Evolutionary conservation across 2,329 filamentous ascomycete genomes (phyloP), one percentile per base, ranked within the genome.

Genomic region (Akanthomyces lecanii): DNA sequence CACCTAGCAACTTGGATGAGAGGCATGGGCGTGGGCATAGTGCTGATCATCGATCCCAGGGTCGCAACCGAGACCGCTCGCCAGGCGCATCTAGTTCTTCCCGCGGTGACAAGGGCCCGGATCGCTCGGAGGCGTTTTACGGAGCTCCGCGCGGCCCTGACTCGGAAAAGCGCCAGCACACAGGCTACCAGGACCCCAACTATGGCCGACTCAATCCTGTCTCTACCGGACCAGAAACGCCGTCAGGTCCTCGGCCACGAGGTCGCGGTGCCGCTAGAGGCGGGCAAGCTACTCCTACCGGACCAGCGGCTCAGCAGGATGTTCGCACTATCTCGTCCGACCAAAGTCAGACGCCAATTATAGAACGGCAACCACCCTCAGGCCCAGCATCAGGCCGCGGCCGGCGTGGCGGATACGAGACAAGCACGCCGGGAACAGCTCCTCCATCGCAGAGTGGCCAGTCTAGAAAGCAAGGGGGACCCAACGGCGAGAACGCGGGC

Each of bases 201-300:
- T 88, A 88, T 67, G 86, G 86, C 33, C 83, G 86, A 2, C 76
- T 89, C 54, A 87, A 85, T 65, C 75, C 81, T 2, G 79, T 82
- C 56, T 76, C 80, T 55, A 76, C 78, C 28, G 72, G 78, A 38
- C 69, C 79, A 72, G 72, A 77, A 30, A 79, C 82, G 47, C 85
- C 85, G 4, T 81, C 81, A n/a, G 85, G 83, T 2, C 84, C 85
- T 18, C 79, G 81, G 57, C 82, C 78, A 66, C 81, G 79, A 68
- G 82, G 78, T 63, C 77, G 75, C 64, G 79, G 75, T 67, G 73
- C 74, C 52, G 70, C 73, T 51, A 77, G 81, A 69, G 71, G 75
- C 48, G 67, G 70, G 28, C 68, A 74, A 66, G 70, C 71, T 55
- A 64, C 70, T 38, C 65, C 71, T 64, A 77, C 76, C 48, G 74